Evolutionary conservation across 1,284 basidiomycete genomes (phyloP).

Genomic region (Cystobasidium sp.): DNA sequence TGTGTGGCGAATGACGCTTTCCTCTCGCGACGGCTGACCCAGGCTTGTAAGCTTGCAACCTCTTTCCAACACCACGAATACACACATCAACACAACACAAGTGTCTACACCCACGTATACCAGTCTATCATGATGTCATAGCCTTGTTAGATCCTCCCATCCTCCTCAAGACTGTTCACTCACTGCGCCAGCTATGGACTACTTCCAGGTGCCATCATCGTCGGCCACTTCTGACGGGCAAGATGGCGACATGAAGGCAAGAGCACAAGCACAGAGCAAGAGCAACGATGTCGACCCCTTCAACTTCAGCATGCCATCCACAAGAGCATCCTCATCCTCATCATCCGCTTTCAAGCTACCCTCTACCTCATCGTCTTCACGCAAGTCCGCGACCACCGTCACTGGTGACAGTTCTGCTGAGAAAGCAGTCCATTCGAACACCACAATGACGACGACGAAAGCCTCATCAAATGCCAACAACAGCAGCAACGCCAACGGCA

Average conservation of each 20-base stretch:
- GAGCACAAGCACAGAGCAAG: background rate
- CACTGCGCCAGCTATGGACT: constrained; percentile 1
- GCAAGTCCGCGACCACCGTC: background rate
- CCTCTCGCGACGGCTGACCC: no score
- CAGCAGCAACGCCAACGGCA: background rate
- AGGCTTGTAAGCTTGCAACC: no score
- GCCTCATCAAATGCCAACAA: background rate
- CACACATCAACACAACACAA: background rate
- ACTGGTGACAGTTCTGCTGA: background rate
- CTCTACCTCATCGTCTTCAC: background rate
- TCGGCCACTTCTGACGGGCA: background rate
- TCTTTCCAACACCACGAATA: no score
- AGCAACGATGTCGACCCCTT: background rate
- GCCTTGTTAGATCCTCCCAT: no score
- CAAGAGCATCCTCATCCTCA: no score
- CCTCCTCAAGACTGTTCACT: background rate
- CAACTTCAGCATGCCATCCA: constrained; percentile 7
- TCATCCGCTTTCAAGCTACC: background rate
- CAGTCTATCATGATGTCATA: constrained; percentile 5
- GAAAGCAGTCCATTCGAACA: no score
- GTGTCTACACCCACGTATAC: background rate
- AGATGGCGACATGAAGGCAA: background rate
- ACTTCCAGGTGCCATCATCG: constrained; percentile 3
- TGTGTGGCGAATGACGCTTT: no score
- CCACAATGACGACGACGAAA: background rate